Base-by-base conservation (phyloP, 805 yeast species). In the Kazachstania viticola region DNA sequence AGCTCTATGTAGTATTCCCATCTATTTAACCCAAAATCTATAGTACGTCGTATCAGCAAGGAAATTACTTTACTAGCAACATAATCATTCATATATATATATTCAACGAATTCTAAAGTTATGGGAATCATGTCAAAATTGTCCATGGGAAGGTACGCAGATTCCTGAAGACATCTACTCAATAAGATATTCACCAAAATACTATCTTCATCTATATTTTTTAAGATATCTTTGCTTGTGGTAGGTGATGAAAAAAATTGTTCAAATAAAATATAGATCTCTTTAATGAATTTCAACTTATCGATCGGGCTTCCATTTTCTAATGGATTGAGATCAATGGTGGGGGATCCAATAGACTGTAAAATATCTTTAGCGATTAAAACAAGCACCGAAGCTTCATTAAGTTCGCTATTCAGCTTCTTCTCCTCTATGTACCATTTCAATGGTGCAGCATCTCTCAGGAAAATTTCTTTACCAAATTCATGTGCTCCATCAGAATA, bases 1-100 rank as follows among this genome's bases (percentile, higher is more conserved):
- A 32, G 9, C 5, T 25, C 28, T 8, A 38, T 22, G n/a, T 44
- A 36, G 25, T 35, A 42, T 18, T 44, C 45, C 48, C 48, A 44
- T 19, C 48, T 24, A 27, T 34, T 35, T 5, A 40, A 26, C 6
- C 36, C 32, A 5, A 11, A 7, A 17, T 33, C 36, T 7, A 29
- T 11, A 3, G 26, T 29, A 4, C 31, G 17, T 3, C 14, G 9
- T 12, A 25, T 17, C 7, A 28, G 15, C n/a, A 13, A 3, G 11
- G 16, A 9, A n/a, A 21, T 27, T 12, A 21, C 6, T 14, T 27
- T 29, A n/a, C 21, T 21, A 9, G 31, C n/a, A 5, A 9, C 28
- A 3, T 3, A 15, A 14, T 19, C 22, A 11, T 7, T 19, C 22
- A 7, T 19, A 19, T 19, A 8, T 8, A 19, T 19, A 7, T 19